These are phyloP conservation scores for Ogataea paradorogensis DNA, from an alignment of 805 yeast genomes.

Conservation along the genomic window DNA sequence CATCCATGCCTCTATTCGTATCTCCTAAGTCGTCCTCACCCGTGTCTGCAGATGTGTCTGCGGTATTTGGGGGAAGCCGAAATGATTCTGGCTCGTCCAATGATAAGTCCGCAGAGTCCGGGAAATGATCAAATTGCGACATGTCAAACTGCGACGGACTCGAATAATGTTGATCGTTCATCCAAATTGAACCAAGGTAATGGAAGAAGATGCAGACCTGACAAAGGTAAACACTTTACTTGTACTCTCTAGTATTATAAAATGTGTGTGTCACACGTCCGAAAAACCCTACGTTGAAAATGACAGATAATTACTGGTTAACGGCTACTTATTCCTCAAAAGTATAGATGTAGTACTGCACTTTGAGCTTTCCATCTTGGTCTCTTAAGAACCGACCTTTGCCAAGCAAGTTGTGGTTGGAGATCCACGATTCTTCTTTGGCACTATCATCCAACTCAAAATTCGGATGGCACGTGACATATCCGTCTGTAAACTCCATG, in stretches of 20 bases:
- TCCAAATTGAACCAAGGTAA: neutral
- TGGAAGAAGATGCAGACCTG: neutral
- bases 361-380: slow-evolving; percentile 41
- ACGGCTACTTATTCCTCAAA: slow-evolving; percentile 22
- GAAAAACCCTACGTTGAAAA: neutral
- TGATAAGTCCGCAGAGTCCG: slow-evolving; percentile 1
- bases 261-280: slow-evolving; percentile 12
- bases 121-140: slow-evolving; percentile 2
- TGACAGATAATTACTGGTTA: slow-evolving; percentile 4
- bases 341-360: slow-evolving; percentile 53
- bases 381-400: slow-evolving; percentile 58
- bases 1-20: slow-evolving; percentile 1
- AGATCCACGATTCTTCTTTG: slow-evolving; percentile 50
- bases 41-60: slow-evolving; percentile 4
- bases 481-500: slow-evolving; percentile 44
- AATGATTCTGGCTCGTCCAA: slow-evolving; percentile 3
- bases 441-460: slow-evolving; percentile 41
- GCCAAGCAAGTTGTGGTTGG: slow-evolving; percentile 48
- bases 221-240: slow-evolving; percentile 7
- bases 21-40: slow-evolving; percentile 5
- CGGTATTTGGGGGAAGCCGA: slow-evolving; percentile 1
- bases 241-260: slow-evolving; percentile 1
- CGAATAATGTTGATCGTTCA: slow-evolving; percentile 6
- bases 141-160: slow-evolving; percentile 7
- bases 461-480: slow-evolving; percentile 47